Base-by-base conservation (phyloP, 495 filamentous ascomycete species). In the Annulohypoxylon nitens region DNA sequence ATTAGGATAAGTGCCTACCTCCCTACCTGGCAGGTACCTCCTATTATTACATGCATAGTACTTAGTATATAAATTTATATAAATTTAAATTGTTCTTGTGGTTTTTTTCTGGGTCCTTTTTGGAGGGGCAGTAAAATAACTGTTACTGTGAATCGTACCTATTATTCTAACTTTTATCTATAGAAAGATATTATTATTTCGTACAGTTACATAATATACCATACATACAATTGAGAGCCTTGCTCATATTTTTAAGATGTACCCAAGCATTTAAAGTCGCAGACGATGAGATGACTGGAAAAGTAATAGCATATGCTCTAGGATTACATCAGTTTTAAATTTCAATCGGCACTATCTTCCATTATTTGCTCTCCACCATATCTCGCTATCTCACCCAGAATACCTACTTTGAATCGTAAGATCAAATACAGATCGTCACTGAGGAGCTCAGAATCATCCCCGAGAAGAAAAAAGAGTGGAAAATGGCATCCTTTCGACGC, bases 401-500 rank as follows among this genome's bases (percentile, higher is more conserved):
- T 33, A 30, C 30, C 30, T 30, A 30, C 30, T 30, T 9, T 36
- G 3, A 33, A 34, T 43, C 39, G 12, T 4, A 34, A 48, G 7
- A 11, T 37, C 11, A 48, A 23, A 45, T 16, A 51, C 18, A 26
- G 26, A 45, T 33, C 30, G 3, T 14, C 14, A 33, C 3, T 47
- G 30, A 4, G 25, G 4, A 25, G 6, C 23, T 16, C 4, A 23
- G 14, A 36, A 36, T 14, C 3, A 14, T 43, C 34, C 50, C 47
- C 30, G 18, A 16, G 26, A 12, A 34, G 55, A 6, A 45, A 47
- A 14, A 48, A 30, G 16, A 23, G n/a, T 30, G 39, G 14, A 33
- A 23, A 16, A 86, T 86, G 84, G 81, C 83, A 69, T 82, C 81
- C 50, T 86, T 86, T 74, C 82, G 81, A 60, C 69, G 79, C 26